Evolutionary conservation across 2,329 filamentous ascomycete species (phyloP).

Genomic region (Dactylella cylindrospora): DNA sequence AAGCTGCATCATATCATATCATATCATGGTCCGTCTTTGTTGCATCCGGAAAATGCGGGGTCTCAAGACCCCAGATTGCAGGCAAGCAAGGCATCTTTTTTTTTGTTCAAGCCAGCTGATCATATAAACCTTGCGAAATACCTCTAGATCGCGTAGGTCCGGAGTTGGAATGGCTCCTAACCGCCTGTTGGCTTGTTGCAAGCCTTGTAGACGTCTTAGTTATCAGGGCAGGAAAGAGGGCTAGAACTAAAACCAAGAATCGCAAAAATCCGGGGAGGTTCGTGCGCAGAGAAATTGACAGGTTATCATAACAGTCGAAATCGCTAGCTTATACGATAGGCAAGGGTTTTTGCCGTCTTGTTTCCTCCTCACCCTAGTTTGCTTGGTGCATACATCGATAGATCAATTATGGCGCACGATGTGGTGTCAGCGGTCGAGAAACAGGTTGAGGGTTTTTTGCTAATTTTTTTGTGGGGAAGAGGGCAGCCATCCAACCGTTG

Average conservation of each 20-base stretch:
- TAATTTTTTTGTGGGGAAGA: constrained; percentile 44
- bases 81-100: constrained; percentile 10
- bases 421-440: constrained; percentile 27
- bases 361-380: too few relatives aligned
- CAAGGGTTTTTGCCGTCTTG: constrained; percentile 40
- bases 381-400: constrained; percentile 27
- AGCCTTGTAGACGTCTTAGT: too few relatives aligned
- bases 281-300: too few relatives aligned
- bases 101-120: constrained; percentile 35
- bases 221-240: constrained; percentile 28
- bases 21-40: too few relatives aligned
- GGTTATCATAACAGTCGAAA: too few relatives aligned
- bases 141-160: constrained; percentile 28
- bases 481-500: too few relatives aligned
- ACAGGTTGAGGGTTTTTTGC: constrained; percentile 45
- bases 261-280: constrained; percentile 44
- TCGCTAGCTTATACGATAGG: constrained; percentile 43
- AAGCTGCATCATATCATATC: constrained; percentile 15
- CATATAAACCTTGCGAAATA: constrained; percentile 32
- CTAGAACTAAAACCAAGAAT: constrained; percentile 20
- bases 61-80: constrained; percentile 8
- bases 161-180: constrained; percentile 38
- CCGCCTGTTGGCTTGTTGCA: constrained; percentile 33
- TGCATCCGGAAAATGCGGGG: neutral
- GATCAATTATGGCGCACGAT: constrained; percentile 39